Base-by-base conservation (phyloP, 1,284 basidiomycete genomes). In the Schizophyllum commune region DNA sequence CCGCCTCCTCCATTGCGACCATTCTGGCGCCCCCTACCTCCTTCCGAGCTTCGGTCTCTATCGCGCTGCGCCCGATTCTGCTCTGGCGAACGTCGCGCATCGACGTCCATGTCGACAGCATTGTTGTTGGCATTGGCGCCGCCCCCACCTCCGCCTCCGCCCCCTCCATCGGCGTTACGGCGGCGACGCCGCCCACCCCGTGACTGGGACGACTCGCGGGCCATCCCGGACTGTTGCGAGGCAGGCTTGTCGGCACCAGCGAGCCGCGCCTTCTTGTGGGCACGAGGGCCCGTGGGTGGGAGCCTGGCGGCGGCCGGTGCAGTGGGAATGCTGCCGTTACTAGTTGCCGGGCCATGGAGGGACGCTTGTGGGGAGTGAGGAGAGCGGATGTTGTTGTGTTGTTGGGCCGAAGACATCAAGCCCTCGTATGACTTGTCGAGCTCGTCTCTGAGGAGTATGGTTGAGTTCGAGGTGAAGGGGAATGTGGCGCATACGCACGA, bases 201-300 rank as follows among this genome's bases (percentile, higher is more conserved):
- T 27, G 20, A 55, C 53, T 55, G 27, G 13, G 19, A 55, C 53
- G 9, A 2, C 19, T 20, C 53, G 53, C 20, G 19, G 53, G 53
- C 15, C 20, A 27, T 11, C 4, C 53, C 53, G 53, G 27, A 13
- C 53, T 27, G 27, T 27, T 55, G 53, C 53, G 69, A 32, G 71
- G 51, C 20, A 68, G 70, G n/a, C 67, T 65, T 61, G 73, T 69
- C 20, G 82, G 77, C 57, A 34, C 88, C 86, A 8, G 84, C 83
- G 5, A 90, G 74, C 11, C 89, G 84, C 17, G 84, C 83, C 68
- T 87, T 88, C 76, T 91, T 91, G 72, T 88, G 79, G 19, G 88
- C 88, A 57, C 89, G 82, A 2, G 89, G 89, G 17, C 83, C 89
- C 4, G 88, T 92, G 0, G 90, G 89, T 9, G 83, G 84, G 3